A percentile compares a stretch with the other conserved stretches of the same genome.
phyloP scores from a whole-genome alignment of 1,284 basidiomycete species.

The Ceratorhiza oryzae-sativae region DNA sequence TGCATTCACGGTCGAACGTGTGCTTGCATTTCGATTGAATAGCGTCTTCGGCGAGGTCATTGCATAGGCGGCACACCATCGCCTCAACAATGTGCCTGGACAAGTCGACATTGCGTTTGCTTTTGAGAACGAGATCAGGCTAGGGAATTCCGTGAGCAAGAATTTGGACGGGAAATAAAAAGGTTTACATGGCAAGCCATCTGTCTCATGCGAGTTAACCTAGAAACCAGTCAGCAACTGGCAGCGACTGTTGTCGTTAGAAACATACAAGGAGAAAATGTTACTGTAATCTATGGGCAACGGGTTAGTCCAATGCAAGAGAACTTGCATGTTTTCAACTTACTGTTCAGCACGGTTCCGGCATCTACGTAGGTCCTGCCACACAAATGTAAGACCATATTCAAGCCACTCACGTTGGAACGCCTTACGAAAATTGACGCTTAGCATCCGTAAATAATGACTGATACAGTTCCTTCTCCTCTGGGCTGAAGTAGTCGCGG shows the following conservation, averaged over 20 bases:
- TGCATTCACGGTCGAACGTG: slow-evolving; percentile 94
- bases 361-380: slow-evolving; percentile 82
- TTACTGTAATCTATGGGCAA: slow-evolving; percentile 83
- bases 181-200: slow-evolving; percentile 80
- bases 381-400: neutral
- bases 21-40: slow-evolving; percentile 92
- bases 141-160: slow-evolving; percentile 49
- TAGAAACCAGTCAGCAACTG: slow-evolving; percentile 46
- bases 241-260: neutral
- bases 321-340: slow-evolving; percentile 50
- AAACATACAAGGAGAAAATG: slow-evolving; percentile 81
- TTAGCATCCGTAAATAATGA: slow-evolving; percentile 93
- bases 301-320: slow-evolving; percentile 35
- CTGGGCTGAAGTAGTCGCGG: slow-evolving; percentile 92
- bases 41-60: slow-evolving; percentile 96
- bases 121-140: slow-evolving; percentile 93
- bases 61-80: slow-evolving; percentile 92
- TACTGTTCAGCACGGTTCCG: slow-evolving; percentile 92
- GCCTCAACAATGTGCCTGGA: slow-evolving; percentile 67
- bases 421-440: slow-evolving; percentile 71
- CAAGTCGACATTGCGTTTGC: slow-evolving; percentile 77
- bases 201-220: slow-evolving; percentile 88
- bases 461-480: slow-evolving; percentile 95
- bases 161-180: neutral
- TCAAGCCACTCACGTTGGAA: neutral